Evolutionary conservation across 2,329 filamentous ascomycete genomes (phyloP), one percentile per base, ranked within the genome.

Genomic region (Claviceps monticola): DNA sequence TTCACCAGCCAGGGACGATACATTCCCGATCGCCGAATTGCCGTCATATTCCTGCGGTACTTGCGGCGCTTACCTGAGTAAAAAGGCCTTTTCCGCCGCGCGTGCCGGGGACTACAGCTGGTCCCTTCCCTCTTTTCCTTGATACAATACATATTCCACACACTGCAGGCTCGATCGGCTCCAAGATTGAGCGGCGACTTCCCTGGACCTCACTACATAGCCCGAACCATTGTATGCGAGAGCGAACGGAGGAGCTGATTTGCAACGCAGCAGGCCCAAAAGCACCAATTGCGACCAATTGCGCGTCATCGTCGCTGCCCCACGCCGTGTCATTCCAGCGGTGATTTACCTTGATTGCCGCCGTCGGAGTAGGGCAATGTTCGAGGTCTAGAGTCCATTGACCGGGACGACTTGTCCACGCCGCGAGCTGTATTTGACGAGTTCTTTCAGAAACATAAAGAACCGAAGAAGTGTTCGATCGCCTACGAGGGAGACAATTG

Each of bases 281-380:
- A 50, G 51, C 37, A 50, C 46, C 39, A 34, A 34, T 34, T 34
- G 29, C 29, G 29, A 48, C 42, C 42, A 47, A 49, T 46, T 38
- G 48, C 29, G 45, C 43, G 16, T 47, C 29, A 16, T 34, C 17
- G 48, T 50, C 29, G 19, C 17, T 46, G 46, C 38, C 48, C 48
- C 48, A 34, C 45, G 51, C 38, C 42, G 42, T 36, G 17, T 17
- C 41, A 45, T 38, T 16, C 21, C 34, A 42, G 23, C 26, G 16
- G 26, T 21, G 8, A 44, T 26, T 44, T 42, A 23, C 19, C 19
- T 44, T 26, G 42, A 21, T 26, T 23, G 21, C 19, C 29, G 29
- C 29, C 9, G 29, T 34, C 29, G 29, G 29, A 34, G 29, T 9
- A 11, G 29, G 29, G 29, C 29, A 34, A 34, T 23, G 19, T 26